A percentile compares a stretch with the other conserved stretches of the same genome.
Conservation (phyloP, 148 eudicot genomes). For the Rhododendron vialii region DNA sequence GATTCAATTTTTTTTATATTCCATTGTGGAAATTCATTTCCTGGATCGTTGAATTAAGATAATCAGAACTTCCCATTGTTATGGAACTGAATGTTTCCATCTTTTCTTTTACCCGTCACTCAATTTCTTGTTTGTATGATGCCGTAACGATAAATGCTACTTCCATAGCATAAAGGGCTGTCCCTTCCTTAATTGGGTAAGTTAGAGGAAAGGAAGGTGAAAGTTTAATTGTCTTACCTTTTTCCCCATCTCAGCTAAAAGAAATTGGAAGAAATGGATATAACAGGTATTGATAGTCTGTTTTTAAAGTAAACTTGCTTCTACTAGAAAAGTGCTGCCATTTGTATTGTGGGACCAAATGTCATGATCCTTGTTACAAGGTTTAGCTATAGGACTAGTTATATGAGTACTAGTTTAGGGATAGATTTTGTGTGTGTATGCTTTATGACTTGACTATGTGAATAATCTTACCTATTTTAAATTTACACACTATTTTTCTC, state of each 20-base stretch:
- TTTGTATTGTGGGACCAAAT: neutral
- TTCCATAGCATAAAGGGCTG: neutral
- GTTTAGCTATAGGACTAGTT: neutral
- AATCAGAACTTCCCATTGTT: neutral
- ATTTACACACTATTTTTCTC: neutral
- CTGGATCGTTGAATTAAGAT: neutral
- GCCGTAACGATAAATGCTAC: neutral
- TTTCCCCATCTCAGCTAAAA: neutral
- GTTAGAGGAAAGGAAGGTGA: neutral
- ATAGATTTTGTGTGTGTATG: neutral
- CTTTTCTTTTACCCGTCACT: neutral
- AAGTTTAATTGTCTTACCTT: neutral
- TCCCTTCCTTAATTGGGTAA: neutral
- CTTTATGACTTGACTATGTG: neutral
- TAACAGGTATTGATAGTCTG: neutral
- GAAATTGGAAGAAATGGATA: neutral
- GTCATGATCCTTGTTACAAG: neutral
- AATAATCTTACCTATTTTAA: neutral
- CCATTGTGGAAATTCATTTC: neutral
- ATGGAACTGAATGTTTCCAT: neutral
- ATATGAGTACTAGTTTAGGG: neutral
- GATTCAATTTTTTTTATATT: neutral
- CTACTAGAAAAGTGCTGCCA: neutral
- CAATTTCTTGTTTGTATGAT: neutral
- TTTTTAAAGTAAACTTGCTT: neutral